These are phyloP conservation scores for Lactarius deliciosus DNA, from an alignment of 768 basidiomycete genomes.

Conservation along the genomic window DNA sequence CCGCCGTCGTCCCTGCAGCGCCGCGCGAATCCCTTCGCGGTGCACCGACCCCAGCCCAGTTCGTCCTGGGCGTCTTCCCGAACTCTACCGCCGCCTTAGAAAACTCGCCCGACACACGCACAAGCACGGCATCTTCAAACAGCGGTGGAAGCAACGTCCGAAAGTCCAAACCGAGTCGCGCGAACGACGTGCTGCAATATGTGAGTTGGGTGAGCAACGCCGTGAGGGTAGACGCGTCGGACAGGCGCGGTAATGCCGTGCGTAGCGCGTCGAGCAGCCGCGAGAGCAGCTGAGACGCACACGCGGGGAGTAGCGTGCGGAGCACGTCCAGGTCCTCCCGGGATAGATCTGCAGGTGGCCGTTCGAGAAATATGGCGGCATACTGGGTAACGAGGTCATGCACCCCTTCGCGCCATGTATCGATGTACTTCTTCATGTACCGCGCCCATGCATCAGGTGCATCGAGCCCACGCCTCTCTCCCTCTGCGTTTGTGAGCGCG, in stretches of 20 bases:
- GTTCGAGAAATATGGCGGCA: slow-evolving; percentile 84
- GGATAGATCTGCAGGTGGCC: slow-evolving; percentile 39
- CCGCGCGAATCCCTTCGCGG: slow-evolving; percentile 26
- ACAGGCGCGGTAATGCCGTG: slow-evolving; percentile 58
- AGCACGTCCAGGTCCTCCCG: slow-evolving; percentile 39
- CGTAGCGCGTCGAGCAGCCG: slow-evolving; percentile 69
- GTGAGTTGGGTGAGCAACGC: slow-evolving; percentile 90
- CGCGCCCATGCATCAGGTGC: slow-evolving; percentile 64
- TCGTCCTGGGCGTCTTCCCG: slow-evolving; percentile 17
- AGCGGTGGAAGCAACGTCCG: slow-evolving; percentile 62
- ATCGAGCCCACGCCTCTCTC: slow-evolving; percentile 41
- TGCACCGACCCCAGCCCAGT: slow-evolving; percentile 27
- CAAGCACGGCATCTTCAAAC: slow-evolving; percentile 62
- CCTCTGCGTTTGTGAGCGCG: slow-evolving; percentile 53
- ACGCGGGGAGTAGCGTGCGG: slow-evolving; percentile 59
- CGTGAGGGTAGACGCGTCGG: slow-evolving; percentile 63
- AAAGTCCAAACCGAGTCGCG: slow-evolving; percentile 92
- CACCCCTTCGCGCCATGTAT: slow-evolving; percentile 87
- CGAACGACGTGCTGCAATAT: slow-evolving; percentile 78
- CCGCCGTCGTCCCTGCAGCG: slow-evolving; percentile 18
- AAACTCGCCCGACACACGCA: slow-evolving; percentile 55
- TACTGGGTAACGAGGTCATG: slow-evolving; percentile 92
- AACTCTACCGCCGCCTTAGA: slow-evolving; percentile 38
- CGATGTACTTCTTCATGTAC: slow-evolving; percentile 84
- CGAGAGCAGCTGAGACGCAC: slow-evolving; percentile 59